Percentiles rank a stretch among this genome's conserved stretches.
Evolutionary conservation across 2,329 filamentous ascomycete species (phyloP).

Genomic region (Apiospora sp.): DNA sequence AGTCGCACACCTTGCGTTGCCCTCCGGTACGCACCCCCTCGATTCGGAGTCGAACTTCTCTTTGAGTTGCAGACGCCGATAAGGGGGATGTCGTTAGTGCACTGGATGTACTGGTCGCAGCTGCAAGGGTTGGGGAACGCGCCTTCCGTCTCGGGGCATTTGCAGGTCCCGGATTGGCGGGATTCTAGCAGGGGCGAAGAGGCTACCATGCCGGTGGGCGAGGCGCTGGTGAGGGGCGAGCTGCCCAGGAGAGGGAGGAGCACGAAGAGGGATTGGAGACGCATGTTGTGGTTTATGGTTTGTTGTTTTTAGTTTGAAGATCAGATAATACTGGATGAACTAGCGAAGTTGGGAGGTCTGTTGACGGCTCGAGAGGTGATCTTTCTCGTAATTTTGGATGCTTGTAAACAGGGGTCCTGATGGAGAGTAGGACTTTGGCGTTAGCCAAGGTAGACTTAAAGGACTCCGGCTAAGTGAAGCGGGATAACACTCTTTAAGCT

Average conservation of each 20-base stretch:
- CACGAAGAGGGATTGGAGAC: neutral
- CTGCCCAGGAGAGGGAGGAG: neutral
- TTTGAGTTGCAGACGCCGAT: neutral
- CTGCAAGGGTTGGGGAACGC: neutral
- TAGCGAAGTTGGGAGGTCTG: neutral
- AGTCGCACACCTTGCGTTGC: neutral
- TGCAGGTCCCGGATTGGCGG: neutral
- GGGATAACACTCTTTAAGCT: neutral
- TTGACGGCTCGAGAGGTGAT: no score
- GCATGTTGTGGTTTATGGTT: neutral
- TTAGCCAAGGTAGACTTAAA: neutral
- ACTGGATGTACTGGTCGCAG: neutral
- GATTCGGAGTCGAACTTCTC: neutral
- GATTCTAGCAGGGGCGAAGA: neutral
- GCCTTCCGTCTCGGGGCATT: neutral
- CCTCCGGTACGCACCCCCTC: neutral
- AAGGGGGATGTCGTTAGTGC: neutral
- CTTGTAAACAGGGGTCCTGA: no score
- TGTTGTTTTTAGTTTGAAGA: neutral
- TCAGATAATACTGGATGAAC: neutral
- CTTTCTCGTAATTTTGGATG: no score
- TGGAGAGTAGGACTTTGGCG: neutral
- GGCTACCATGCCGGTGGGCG: neutral
- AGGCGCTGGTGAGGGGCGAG: neutral
- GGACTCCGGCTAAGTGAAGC: neutral